Evolutionary conservation across 2,329 filamentous ascomycete species (phyloP).

Genomic region (Colletotrichum spinosum): DNA sequence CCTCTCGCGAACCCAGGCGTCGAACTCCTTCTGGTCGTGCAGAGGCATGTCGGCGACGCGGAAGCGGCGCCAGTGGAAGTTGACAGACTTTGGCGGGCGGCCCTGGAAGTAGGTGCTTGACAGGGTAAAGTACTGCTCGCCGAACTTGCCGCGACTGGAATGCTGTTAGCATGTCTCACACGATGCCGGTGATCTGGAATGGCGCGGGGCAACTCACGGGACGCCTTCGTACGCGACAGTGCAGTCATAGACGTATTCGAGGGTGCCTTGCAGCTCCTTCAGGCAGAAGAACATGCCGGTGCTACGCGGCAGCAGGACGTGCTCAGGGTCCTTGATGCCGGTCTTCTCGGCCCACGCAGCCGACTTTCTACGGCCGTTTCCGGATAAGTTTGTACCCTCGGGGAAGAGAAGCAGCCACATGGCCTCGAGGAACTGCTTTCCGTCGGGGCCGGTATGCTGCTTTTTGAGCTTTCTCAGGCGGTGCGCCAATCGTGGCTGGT

Average conservation of each 20-base stretch:
- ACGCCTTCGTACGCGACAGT: slow-evolving; percentile 96
- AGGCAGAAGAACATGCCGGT: slow-evolving; percentile 85
- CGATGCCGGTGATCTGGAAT: not conserved
- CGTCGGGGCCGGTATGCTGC: slow-evolving; percentile 63
- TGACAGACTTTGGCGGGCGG: slow-evolving; percentile 91
- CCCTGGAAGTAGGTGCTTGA: slow-evolving; percentile 90
- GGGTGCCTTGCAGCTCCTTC: slow-evolving; percentile 77
- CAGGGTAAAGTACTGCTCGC: slow-evolving; percentile 91
- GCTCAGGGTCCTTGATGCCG: slow-evolving; percentile 77
- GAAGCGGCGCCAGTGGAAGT: slow-evolving; percentile 96
- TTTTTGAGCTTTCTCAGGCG: slow-evolving; percentile 78
- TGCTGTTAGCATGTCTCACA: slow-evolving; percentile 7
- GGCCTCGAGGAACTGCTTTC: slow-evolving; percentile 71
- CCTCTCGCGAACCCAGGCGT: slow-evolving; percentile 83
- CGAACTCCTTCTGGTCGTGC: slow-evolving; percentile 79
- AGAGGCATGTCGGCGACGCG: slow-evolving; percentile 84
- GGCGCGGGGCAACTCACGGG: slow-evolving; percentile 70
- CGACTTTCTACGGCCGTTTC: slow-evolving; percentile 77
- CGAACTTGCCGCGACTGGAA: slow-evolving; percentile 78
- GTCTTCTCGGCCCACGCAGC: slow-evolving; percentile 81
- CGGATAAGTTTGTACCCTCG: slow-evolving; percentile 85
- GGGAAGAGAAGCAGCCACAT: slow-evolving; percentile 95
- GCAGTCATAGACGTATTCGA: slow-evolving; percentile 91
- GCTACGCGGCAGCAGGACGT: slow-evolving; percentile 81
- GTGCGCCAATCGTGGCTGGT: slow-evolving; percentile 80